Conservation (phyloP, 495 filamentous ascomycete species). For the Tuber aestivum region DNA sequence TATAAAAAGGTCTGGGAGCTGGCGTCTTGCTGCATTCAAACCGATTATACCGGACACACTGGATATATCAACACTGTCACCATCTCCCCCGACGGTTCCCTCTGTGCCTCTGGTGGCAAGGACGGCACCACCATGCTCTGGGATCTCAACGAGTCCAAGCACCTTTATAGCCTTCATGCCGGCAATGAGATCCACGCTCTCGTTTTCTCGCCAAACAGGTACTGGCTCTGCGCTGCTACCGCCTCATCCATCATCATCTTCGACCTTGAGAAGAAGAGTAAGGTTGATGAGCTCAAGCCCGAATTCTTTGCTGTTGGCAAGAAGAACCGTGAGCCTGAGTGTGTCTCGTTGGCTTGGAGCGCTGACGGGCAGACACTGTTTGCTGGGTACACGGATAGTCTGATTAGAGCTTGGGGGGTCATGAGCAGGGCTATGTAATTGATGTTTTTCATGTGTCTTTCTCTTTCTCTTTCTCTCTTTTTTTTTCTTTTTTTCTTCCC, state of each 20-base stretch:
- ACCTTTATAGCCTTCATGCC: slow-evolving; percentile 98
- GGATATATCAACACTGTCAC: slow-evolving; percentile 99
- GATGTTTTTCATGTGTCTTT: neutral
- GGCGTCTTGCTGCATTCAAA: slow-evolving; percentile 97
- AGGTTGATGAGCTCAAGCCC: slow-evolving; percentile 99
- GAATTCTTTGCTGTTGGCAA: slow-evolving; percentile 94
- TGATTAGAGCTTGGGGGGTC: slow-evolving; percentile 98
- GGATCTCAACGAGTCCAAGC: slow-evolving; percentile 99
- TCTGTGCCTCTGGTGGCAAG: slow-evolving; percentile 98
- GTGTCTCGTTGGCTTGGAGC: slow-evolving; percentile 91
- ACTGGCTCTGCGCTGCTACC: slow-evolving; percentile 99
- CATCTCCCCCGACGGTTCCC: slow-evolving; percentile 98
- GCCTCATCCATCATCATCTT: slow-evolving; percentile 98
- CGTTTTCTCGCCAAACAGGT: slow-evolving; percentile 99
- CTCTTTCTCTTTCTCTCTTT: neutral
- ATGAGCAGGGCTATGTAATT: slow-evolving; percentile 26
- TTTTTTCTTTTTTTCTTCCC: neutral
- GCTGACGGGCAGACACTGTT: slow-evolving; percentile 98
- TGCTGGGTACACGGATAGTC: slow-evolving; percentile 99
- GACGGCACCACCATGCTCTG: slow-evolving; percentile 99
- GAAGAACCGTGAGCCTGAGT: slow-evolving; percentile 99
- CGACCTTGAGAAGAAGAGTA: slow-evolving; percentile 99
- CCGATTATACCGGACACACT: slow-evolving; percentile 99
- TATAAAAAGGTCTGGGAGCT: slow-evolving; percentile 89
- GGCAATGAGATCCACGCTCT: slow-evolving; percentile 99